Conservation (phyloP, 768 basidiomycete genomes). For the Neoboletus magnificus region DNA sequence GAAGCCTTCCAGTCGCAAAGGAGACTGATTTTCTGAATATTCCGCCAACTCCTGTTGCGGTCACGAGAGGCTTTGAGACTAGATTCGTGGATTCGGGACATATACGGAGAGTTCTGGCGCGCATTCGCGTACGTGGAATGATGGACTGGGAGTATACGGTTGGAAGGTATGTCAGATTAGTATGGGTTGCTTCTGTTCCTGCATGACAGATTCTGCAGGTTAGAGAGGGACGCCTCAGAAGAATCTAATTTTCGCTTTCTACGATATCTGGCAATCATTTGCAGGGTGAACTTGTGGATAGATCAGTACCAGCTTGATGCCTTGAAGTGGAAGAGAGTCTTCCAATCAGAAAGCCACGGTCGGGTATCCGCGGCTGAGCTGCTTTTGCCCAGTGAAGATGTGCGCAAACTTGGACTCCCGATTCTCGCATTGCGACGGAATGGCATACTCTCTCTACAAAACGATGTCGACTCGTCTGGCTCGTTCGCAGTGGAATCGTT, state of each 20-base stretch:
- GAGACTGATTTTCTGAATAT: not conserved
- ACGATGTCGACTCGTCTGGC: not conserved
- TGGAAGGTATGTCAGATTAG: constrained; percentile 30
- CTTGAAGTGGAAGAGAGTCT: constrained; percentile 2
- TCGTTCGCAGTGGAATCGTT: not conserved
- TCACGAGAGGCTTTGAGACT: not conserved
- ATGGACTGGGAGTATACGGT: constrained; percentile 11
- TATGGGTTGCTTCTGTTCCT: constrained; percentile 39
- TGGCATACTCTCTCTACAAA: not conserved
- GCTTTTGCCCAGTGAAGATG: constrained; percentile 72
- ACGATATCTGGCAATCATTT: constrained; percentile 58
- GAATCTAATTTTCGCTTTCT: constrained; percentile 31
- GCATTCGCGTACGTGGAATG: constrained; percentile 36
- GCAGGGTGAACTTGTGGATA: constrained; percentile 27
- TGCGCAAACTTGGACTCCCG: constrained; percentile 73
- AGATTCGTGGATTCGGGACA: not conserved
- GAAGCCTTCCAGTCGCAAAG: constrained; percentile 13
- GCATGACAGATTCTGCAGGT: not conserved
- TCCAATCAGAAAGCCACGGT: constrained; percentile 3
- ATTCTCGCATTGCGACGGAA: constrained; percentile 44
- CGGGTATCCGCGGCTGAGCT: constrained; percentile 41
- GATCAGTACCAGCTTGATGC: not conserved
- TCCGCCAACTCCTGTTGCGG: not conserved
- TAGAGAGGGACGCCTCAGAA: constrained; percentile 7
- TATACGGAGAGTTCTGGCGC: constrained; percentile 2